Conservation (phyloP, 2,329 filamentous ascomycete genomes). For the Epichloe elymi region DNA sequence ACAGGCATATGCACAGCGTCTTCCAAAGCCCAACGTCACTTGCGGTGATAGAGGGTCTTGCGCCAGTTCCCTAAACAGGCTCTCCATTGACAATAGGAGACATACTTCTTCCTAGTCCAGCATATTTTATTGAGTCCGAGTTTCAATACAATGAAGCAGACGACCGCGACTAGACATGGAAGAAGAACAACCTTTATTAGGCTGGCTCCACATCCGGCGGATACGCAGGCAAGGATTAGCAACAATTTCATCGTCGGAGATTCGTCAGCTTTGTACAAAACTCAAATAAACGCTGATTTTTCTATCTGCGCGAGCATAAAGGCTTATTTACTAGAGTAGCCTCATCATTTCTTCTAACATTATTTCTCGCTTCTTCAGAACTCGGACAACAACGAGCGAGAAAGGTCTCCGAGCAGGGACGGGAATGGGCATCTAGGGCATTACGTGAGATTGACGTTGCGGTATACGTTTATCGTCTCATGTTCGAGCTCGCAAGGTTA, state of each 20-base stretch:
- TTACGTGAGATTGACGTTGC: conserved; percentile 46
- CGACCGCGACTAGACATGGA: conserved; percentile 16
- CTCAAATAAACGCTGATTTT: conserved; percentile 10
- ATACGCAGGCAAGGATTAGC: conserved; percentile 24
- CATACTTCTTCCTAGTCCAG: conserved; percentile 37
- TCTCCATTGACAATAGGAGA: conserved; percentile 34
- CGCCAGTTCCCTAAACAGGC: conserved; percentile 28
- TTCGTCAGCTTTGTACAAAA: conserved; percentile 26
- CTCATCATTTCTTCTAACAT: conserved; percentile 20
- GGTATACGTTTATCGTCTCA: conserved; percentile 45
- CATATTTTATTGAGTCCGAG: conserved; percentile 26
- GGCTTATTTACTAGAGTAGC: conserved; percentile 1
- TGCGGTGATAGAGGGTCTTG: no score
- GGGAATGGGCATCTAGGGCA: conserved; percentile 39
- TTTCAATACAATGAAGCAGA: conserved; percentile 26
- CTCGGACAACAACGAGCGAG: conserved; percentile 34
- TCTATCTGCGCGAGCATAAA: background rate
- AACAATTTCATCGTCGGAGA: conserved; percentile 32
- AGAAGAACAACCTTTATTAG: conserved; percentile 38
- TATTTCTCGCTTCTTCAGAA: conserved; percentile 29
- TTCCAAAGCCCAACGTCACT: conserved; percentile 26
- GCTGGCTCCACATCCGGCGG: conserved; percentile 42
- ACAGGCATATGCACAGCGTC: conserved; percentile 26
- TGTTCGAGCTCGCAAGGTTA: conserved; percentile 41
- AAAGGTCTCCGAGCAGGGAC: conserved; percentile 39